Base-by-base conservation (phyloP, 2,329 filamentous ascomycete species). In the Fusarium chaquense region DNA sequence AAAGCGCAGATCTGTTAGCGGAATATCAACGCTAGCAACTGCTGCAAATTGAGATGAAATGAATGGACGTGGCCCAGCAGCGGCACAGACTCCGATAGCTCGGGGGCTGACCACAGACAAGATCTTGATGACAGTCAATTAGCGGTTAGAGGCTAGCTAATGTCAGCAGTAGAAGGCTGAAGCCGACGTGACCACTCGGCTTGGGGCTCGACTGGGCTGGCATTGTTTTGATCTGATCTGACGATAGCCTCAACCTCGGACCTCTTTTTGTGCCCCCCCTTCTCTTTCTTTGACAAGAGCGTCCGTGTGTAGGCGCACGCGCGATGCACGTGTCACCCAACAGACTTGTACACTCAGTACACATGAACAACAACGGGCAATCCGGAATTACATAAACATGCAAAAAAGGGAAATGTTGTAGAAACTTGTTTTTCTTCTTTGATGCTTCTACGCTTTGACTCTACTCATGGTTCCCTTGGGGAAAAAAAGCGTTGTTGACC, bases 1-100 rank as follows among this genome's bases (percentile, higher is more conserved):
- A 67, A 63, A 63, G 67, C 45, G 65, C 47, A 67, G 58, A 64
- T 59, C 52, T 30, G 44, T 62, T 69, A 69, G 66, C 43, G 62
- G 47, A 47, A 51, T 57, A 33, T 30, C 45, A 51, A 20, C 22
- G 38, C 51, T 54, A 40, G n/a, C 9, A 38, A 30, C 13, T 51
- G 15, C 33, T 58, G 61, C 38, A 38, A 57, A 58, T 45, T 44
- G 36, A 61, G 44, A 44, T 54, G 49, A 40, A 32, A 38, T 51
- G 20, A 32, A 38, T 51, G 20, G 18, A 22, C n/a, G 22, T 33
- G 24, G 47, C 22, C 47, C 35, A 38, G 22, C 22, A 58, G 40
- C 28, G 50, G 60, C 62, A 65, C 62, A 65, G 60, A 47, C 52
- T 43, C 13, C 40, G 16, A 24, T 24, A 24, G 13, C 62, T 47